Conservation (phyloP, 139 green algal species). For the Volvox africanus region DNA sequence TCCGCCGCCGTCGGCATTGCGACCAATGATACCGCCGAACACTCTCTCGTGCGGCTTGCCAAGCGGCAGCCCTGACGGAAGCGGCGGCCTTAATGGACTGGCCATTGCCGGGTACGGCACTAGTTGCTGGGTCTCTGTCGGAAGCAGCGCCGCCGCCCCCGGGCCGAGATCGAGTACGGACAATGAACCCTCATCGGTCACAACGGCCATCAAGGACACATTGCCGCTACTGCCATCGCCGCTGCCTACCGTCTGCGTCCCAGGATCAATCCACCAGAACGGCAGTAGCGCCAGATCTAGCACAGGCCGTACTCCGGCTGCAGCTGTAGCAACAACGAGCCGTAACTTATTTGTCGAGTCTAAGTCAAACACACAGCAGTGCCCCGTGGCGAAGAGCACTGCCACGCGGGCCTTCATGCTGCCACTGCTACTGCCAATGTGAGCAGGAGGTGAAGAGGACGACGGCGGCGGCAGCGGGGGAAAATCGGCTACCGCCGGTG, state of each 20-base stretch:
- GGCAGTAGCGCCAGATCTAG: constrained; percentile 75
- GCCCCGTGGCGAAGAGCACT: constrained; percentile 69
- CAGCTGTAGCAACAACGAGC: not conserved
- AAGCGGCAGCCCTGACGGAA: not conserved
- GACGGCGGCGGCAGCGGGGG: not conserved
- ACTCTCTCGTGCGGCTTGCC: not conserved
- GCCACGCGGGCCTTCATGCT: constrained; percentile 57
- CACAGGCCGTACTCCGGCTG: constrained; percentile 54
- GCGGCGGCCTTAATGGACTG: not conserved
- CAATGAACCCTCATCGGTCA: constrained; percentile 51
- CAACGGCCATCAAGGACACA: constrained; percentile 49
- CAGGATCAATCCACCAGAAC: constrained; percentile 50
- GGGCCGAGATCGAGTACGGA: constrained; percentile 26
- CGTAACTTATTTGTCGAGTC: constrained; percentile 56
- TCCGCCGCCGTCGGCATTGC: not conserved
- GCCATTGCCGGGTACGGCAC: not conserved
- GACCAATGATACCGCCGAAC: not conserved
- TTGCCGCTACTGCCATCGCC: constrained; percentile 49
- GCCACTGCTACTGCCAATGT: not conserved
- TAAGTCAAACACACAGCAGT: constrained; percentile 79
- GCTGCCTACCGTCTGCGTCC: not conserved
- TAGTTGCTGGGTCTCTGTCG: not conserved
- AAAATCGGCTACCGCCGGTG: not conserved
- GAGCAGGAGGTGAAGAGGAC: not conserved
- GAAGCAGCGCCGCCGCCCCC: not conserved